Percentiles rank a stretch among this genome's conserved stretches.
phyloP scores from a whole-genome alignment of 371 early-diverging fungal genomes.

The Rhizopus arrhizus region DNA sequence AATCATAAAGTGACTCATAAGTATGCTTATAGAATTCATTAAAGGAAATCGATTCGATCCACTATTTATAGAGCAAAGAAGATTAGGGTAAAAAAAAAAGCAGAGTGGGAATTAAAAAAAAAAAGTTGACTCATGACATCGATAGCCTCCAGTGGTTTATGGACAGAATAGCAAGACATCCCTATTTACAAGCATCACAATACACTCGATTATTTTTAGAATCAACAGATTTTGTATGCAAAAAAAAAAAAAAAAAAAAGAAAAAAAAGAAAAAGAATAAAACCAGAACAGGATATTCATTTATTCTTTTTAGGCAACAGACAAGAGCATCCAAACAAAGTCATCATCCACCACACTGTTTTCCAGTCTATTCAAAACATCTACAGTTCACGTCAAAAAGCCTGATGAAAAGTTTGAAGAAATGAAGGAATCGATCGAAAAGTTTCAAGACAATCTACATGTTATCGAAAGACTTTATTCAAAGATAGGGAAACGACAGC shows the following conservation, averaged over 20 bases:
- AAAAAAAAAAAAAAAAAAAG: neutral
- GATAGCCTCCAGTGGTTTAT: slow-evolving; percentile 78
- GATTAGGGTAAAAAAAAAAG: slow-evolving; percentile 52
- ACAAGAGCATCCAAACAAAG: slow-evolving; percentile 36
- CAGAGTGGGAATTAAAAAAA: too few relatives aligned
- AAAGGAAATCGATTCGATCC: slow-evolving; percentile 91
- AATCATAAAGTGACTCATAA: neutral
- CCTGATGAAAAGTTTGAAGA: slow-evolving; percentile 85
- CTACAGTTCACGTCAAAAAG: slow-evolving; percentile 83
- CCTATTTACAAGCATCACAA: slow-evolving; percentile 70
- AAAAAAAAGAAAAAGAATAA: too few relatives aligned
- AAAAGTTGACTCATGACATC: neutral
- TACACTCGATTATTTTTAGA: slow-evolving; percentile 80
- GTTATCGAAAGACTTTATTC: slow-evolving; percentile 77
- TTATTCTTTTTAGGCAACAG: slow-evolving; percentile 30
- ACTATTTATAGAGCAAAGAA: slow-evolving; percentile 85
- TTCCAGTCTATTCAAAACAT: slow-evolving; percentile 76
- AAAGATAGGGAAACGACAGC: slow-evolving; percentile 76
- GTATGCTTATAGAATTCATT: slow-evolving; percentile 73
- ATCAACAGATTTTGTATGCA: slow-evolving; percentile 70
- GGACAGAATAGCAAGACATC: slow-evolving; percentile 81
- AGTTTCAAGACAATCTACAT: slow-evolving; percentile 81
- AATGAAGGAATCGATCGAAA: slow-evolving; percentile 78
- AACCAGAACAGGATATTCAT: too few relatives aligned
- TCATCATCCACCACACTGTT: slow-evolving; percentile 67